phyloP scores from a whole-genome alignment of 2,329 filamentous ascomycete species.

The Fusarium sp. region DNA sequence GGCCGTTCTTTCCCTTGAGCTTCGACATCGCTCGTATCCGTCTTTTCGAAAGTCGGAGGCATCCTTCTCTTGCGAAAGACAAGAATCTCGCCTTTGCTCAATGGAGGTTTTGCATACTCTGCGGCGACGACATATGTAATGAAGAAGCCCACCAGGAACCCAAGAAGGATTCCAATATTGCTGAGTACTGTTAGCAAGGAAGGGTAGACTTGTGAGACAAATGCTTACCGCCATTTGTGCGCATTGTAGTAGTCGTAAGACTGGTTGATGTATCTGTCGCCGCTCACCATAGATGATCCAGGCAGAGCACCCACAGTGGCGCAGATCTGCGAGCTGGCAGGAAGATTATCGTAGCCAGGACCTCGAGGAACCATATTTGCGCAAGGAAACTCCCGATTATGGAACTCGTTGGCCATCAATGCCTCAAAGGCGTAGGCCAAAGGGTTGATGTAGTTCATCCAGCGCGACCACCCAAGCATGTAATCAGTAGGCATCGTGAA shows the following conservation, averaged over 20 bases:
- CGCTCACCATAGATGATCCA: slow-evolving; percentile 65
- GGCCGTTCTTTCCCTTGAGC: slow-evolving; percentile 43
- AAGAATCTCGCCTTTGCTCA: slow-evolving; percentile 74
- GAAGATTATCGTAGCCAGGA: slow-evolving; percentile 50
- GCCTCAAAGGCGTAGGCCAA: slow-evolving; percentile 63
- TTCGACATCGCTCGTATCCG: slow-evolving; percentile 51
- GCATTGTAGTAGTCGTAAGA: slow-evolving; percentile 67
- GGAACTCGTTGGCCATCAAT: slow-evolving; percentile 49
- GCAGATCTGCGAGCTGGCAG: slow-evolving; percentile 62
- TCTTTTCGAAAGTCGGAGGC: slow-evolving; percentile 69
- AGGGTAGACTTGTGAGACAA: accelerated
- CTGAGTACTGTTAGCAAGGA: slow-evolving; percentile 44
- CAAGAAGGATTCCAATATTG: slow-evolving; percentile 75
- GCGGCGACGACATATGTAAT: slow-evolving; percentile 69
- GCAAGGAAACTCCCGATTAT: slow-evolving; percentile 66
- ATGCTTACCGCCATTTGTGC: slow-evolving; percentile 62
- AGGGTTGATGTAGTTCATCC: slow-evolving; percentile 74
- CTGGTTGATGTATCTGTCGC: slow-evolving; percentile 68
- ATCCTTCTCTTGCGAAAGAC: slow-evolving; percentile 69
- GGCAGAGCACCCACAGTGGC: slow-evolving; percentile 64
- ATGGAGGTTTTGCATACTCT: slow-evolving; percentile 71
- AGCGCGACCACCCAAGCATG: slow-evolving; percentile 54
- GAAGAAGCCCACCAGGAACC: slow-evolving; percentile 72
- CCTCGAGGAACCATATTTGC: slow-evolving; percentile 58
- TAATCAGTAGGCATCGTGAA: slow-evolving; percentile 44